Percentiles rank a stretch among this genome's conserved stretches.
These are phyloP conservation scores for Cordyceps pruinosa DNA, from an alignment of 2,329 filamentous ascomycete genomes.

Conservation along the genomic window DNA sequence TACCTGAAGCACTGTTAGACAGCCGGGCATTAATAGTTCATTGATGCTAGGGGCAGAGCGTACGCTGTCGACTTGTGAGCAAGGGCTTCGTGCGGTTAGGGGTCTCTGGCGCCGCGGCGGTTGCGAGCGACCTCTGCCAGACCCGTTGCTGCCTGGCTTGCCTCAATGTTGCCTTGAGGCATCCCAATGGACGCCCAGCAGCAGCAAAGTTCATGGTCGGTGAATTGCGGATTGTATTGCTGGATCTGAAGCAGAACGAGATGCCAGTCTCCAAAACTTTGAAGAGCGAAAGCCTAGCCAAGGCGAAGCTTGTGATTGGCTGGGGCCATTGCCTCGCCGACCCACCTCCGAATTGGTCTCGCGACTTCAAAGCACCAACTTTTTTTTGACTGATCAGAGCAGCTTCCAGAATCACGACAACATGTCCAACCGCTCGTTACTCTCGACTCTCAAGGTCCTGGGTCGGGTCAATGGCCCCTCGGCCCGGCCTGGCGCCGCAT, in stretches of 20 bases:
- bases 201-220: constrained; percentile 53
- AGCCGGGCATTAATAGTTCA: neutral
- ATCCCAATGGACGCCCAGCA: constrained; percentile 60
- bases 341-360: constrained; percentile 14
- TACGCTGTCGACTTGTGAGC: constrained; percentile 31
- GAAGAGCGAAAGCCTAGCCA: constrained; percentile 5
- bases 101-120: constrained; percentile 21
- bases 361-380: constrained; percentile 13
- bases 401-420: neutral
- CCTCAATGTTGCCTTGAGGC: constrained; percentile 59
- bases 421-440: constrained; percentile 7
- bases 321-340: constrained; percentile 25
- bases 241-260: constrained; percentile 7
- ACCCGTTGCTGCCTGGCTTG: constrained; percentile 45
- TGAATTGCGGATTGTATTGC: constrained; percentile 4
- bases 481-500: neutral
- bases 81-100: constrained; percentile 20
- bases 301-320: constrained; percentile 30
- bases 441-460: neutral
- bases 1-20: constrained; percentile 22
- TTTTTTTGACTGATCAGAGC: constrained; percentile 8
- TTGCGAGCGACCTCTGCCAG: constrained; percentile 42
- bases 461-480: neutral
- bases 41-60: constrained; percentile 12
- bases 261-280: neutral